Evolutionary conservation across 352 stramenopile genomes (phyloP).

Genomic region (Globisporangium canariense): DNA sequence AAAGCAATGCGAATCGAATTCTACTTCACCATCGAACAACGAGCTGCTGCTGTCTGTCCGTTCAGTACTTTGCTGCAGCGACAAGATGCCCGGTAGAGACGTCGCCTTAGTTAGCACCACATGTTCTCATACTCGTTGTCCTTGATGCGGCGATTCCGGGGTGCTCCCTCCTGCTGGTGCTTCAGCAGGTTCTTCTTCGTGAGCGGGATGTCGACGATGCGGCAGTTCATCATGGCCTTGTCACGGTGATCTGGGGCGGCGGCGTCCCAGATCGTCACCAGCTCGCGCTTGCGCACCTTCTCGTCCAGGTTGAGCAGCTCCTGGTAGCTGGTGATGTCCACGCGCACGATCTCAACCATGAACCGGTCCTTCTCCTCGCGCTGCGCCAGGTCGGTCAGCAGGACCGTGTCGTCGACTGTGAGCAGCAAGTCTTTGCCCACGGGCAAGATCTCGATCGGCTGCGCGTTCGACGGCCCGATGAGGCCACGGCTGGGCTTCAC

Average conservation of each 20-base stretch:
- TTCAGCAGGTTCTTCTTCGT: neutral
- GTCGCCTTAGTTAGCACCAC: conserved; percentile 7
- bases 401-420: neutral
- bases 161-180: neutral
- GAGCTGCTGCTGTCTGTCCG: no score
- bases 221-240: conserved; percentile 39
- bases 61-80: no score
- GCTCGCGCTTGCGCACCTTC: conserved; percentile 26
- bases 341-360: conserved; percentile 60
- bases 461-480: conserved; percentile 51
- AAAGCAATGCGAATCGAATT: neutral
- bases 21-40: neutral
- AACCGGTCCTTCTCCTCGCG: conserved; percentile 69
- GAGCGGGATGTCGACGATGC: conserved; percentile 15
- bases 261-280: conserved; percentile 45
- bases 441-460: conserved; percentile 58
- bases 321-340: conserved; percentile 35
- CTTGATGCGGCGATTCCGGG: neutral
- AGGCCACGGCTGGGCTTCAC: conserved; percentile 69
- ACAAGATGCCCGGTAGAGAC: neutral
- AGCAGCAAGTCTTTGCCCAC: conserved; percentile 19
- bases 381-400: conserved; percentile 23
- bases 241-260: conserved; percentile 23
- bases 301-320: conserved; percentile 41
- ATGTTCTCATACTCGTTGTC: conserved; percentile 6